Percentiles rank a stretch among this genome's conserved stretches.
phyloP scores from a whole-genome alignment of 257 asterid genomes.

The Solanum clarkiae region DNA sequence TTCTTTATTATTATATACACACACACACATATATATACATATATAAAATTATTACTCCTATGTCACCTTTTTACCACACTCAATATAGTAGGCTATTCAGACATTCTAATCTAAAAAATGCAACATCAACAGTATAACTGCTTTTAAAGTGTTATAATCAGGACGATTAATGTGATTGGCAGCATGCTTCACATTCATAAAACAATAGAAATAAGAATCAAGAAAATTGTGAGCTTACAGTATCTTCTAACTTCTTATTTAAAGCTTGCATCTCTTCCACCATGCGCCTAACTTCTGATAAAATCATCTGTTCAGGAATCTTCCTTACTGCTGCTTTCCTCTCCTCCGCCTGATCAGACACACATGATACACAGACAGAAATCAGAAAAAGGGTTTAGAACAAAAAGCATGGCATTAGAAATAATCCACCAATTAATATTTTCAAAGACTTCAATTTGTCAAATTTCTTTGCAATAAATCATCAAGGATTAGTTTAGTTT shows the following conservation, averaged over 20 bases:
- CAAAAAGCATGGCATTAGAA: not conserved
- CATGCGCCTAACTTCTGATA: constrained; percentile 78
- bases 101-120: not conserved
- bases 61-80: not conserved
- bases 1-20: not conserved
- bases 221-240: constrained; percentile 33
- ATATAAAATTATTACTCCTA: not conserved
- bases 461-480: not conserved
- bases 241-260: constrained; percentile 79
- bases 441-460: not conserved
- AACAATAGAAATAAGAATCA: not conserved
- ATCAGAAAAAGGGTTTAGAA: not conserved
- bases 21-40: too few species aligned
- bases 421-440: not conserved
- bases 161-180: not conserved
- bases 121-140: not conserved
- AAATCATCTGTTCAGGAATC: constrained; percentile 78
- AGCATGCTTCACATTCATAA: not conserved
- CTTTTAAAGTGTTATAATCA: not conserved
- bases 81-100: not conserved
- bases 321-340: constrained; percentile 46
- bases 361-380: not conserved
- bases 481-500: not conserved
- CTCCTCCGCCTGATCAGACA: constrained; percentile 42
- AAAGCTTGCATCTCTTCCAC: constrained; percentile 81